Conservation (phyloP, 2,329 filamentous ascomycete species). For the Colletotrichum abscissum region DNA sequence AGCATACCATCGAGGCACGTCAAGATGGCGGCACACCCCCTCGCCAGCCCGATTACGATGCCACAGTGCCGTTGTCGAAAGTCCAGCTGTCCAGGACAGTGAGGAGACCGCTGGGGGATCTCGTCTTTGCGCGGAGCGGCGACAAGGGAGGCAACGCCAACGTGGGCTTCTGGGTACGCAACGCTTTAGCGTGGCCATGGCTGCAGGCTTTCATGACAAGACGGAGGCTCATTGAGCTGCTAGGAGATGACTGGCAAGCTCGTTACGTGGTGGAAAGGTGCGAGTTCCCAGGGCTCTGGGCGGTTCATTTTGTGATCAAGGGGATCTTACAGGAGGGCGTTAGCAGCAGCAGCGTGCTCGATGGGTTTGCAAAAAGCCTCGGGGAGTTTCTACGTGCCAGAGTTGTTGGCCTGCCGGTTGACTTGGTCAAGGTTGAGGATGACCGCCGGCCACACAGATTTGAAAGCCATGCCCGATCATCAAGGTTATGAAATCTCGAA, state of each 20-base stretch:
- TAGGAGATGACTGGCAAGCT: constrained; percentile 56
- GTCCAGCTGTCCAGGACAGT: constrained; percentile 15
- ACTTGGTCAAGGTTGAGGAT: constrained; percentile 39
- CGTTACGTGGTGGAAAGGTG: constrained; percentile 54
- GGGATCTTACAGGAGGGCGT: constrained; percentile 57
- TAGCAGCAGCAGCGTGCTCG: constrained; percentile 58
- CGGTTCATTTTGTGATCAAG: constrained; percentile 59
- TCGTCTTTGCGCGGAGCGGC: constrained; percentile 45
- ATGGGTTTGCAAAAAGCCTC: constrained; percentile 63
- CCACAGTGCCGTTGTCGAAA: background rate
- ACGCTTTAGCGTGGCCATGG: constrained; percentile 52
- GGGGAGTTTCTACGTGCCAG: constrained; percentile 57
- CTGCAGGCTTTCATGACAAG: constrained; percentile 51
- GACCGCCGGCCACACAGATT: constrained; percentile 14
- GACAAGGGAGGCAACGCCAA: constrained; percentile 50
- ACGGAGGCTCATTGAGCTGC: constrained; percentile 48
- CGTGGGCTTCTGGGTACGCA: constrained; percentile 49
- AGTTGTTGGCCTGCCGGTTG: constrained; percentile 42
- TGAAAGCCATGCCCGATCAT: background rate
- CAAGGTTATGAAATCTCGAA: background rate
- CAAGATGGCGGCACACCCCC: background rate
- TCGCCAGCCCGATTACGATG: constrained; percentile 9
- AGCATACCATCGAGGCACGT: background rate
- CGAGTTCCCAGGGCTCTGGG: constrained; percentile 54
- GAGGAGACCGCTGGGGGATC: constrained; percentile 42